phyloP scores from a whole-genome alignment of 345 rosid species.

The Citrus medica region DNA sequence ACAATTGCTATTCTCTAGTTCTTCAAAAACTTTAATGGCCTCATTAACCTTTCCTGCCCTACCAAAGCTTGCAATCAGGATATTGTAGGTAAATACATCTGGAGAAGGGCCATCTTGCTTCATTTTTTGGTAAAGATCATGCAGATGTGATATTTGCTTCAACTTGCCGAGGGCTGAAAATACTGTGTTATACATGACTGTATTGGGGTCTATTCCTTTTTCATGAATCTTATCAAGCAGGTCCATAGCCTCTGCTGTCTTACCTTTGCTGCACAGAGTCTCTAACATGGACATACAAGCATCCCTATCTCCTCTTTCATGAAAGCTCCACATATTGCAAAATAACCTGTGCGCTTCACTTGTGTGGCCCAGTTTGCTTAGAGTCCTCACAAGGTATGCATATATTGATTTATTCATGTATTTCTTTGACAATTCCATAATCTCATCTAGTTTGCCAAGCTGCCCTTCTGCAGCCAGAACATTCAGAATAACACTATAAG shows the following conservation, averaged over 20 bases:
- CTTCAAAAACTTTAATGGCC: conserved; percentile 72
- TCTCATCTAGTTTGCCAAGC: conserved; percentile 57
- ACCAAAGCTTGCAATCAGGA: conserved; percentile 77
- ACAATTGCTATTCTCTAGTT: conserved; percentile 68
- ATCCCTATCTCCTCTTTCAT: conserved; percentile 73
- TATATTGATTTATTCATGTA: conserved; percentile 72
- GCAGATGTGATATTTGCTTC: conserved; percentile 63
- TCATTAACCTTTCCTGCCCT: conserved; percentile 69
- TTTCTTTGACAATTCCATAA: conserved; percentile 63
- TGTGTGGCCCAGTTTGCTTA: conserved; percentile 70
- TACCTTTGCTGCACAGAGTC: conserved; percentile 68
- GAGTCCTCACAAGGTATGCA: conserved; percentile 67
- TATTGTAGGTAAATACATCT: conserved; percentile 76
- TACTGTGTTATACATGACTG: conserved; percentile 74
- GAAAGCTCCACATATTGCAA: conserved; percentile 87
- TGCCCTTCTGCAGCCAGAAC: conserved; percentile 61
- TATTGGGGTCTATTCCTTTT: conserved; percentile 62
- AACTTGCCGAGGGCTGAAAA: conserved; percentile 67
- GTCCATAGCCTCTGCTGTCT: conserved; percentile 76
- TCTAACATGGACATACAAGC: conserved; percentile 71
- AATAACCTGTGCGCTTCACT: conserved; percentile 83
- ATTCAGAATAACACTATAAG: conserved; percentile 58
- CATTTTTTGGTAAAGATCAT: conserved; percentile 79
- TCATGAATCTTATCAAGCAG: conserved; percentile 62
- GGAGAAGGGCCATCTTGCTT: conserved; percentile 66